Base-by-base conservation (phyloP, 2,329 filamentous ascomycete species). In the Rhynchosporium agropyri region DNA sequence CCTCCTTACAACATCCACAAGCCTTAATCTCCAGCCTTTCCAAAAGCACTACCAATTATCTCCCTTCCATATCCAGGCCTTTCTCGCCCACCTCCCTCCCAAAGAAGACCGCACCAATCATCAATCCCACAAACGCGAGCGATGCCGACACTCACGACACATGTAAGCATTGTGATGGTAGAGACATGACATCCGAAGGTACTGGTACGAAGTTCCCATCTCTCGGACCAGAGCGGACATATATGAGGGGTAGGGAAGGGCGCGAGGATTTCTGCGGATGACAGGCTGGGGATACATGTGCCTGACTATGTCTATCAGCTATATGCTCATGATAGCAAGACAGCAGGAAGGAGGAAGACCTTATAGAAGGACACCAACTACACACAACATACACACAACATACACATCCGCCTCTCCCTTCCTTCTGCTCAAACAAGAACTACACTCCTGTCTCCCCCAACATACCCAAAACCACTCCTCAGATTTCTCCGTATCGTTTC, bases 211-310 rank as follows among this genome's bases (percentile, higher is more conserved):
- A 80, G 57, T 64, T 79, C 78, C 78, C 77, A 80, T 20, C 77
- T 69, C 71, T 80, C 80, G 5, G 77, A 77, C 77, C 77, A 79
- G 63, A 83, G 76, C 6, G 83, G 84, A 66, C 83, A 86, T 4
- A 84, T 76, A 56, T 80, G 72, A 46, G 79, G 74, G 61, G 84
- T 76, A 68, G 77, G 80, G 2, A 80, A 78, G 1, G 83, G 83
- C 2, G 82, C 82, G 15, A 85, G 74, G 36, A 82, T 69, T 0
- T 77, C 80, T 9, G 83, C 70, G 0, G 65, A 60, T 62, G 79
- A 72, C 15, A 76, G 73, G 64, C 84, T 84, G 28, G 83, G 83
- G 1, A 85, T 79, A 70, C 83, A 86, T 0, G 80, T 79, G 72
- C 79, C 81, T 4, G 82, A 69, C 69, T 55, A 38, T 38, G 7